Evolutionary conservation across 148 eudicot genomes (phyloP), one percentile per base, ranked within the genome.

Genomic region (Polygonum maritimum): DNA sequence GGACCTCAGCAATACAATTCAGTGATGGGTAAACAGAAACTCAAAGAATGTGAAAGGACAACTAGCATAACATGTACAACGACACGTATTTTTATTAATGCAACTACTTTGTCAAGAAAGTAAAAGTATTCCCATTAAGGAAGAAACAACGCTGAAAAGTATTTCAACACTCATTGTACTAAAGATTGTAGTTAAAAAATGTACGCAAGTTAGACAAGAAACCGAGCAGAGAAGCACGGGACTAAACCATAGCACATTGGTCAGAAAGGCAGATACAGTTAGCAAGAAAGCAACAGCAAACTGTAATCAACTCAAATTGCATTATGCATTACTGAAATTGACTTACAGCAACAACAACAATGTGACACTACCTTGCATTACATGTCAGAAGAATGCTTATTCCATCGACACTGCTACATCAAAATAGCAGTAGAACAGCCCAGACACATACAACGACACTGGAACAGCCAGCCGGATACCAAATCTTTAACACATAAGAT

Each of bases 321-420:
- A 60, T 26, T 10, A 12, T 60, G 36, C 11, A 57, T 19, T 6
- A 7, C 63, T 57, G 12, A 18, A 19, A 19, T 57, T 57, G 63
- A 57, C 26, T 57, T 57, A 33, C 63, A 22, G 63, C 63, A 22
- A 63, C 36, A 63, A 16, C 71, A 65, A 65, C 71, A 65, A 65
- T 65, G 71, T 65, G 15, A 35, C 44, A 19, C 33, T 12, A 57
- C 8, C 35, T 33, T 15, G 11, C 5, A 31, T 21, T 21, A 15
- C n/a, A 51, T 15, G n/a, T 18, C n/a, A 51, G 18, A 51, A 51
- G 57, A 51, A 18, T 4, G 16, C 18, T 14, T 16, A 51, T 51
- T 51, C 4, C 57, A 51, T 51, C 0, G 21, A 54, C 26, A n/a
- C 60, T n/a, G 21, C 60, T 3, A 54, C 19, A 54, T 54, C 26